Conservation (phyloP, 768 basidiomycete species). For the Cystobasidium tubakii region DNA sequence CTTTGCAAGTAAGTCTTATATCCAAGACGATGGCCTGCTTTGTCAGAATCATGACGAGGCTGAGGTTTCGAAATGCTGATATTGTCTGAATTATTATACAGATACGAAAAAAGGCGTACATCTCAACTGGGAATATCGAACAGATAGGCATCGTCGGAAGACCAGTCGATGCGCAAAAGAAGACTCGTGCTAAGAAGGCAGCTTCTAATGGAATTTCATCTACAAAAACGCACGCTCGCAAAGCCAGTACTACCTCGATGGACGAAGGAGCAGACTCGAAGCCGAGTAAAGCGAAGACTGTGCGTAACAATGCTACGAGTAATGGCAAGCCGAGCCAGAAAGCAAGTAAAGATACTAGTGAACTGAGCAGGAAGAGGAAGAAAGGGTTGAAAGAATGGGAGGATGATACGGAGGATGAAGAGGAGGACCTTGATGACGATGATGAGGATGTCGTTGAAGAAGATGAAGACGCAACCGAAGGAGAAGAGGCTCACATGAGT, state of each 20-base stretch:
- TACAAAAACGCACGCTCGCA: neutral
- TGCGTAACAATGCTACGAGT: neutral
- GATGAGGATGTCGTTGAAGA: conserved; percentile 1
- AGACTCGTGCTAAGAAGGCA: neutral
- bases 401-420: conserved; percentile 32
- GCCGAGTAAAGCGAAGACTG: neutral
- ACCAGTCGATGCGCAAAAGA: conserved; percentile 29
- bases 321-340: neutral
- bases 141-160: conserved; percentile 54
- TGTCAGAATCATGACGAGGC: too few species aligned
- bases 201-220: neutral
- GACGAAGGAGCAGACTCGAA: neutral
- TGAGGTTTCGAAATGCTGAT: neutral
- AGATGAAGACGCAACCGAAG: neutral
- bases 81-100: conserved; percentile 44
- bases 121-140: conserved; percentile 58
- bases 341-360: neutral
- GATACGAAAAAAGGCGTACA: conserved; percentile 65
- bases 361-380: neutral
- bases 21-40: too few species aligned
- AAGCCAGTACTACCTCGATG: neutral
- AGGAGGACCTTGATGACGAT: neutral
- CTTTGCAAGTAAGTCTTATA: conserved; percentile 23
- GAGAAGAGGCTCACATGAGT: neutral
- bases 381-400: conserved; percentile 30